Percentiles rank a stretch among this genome's conserved stretches.
Conservation (phyloP, 345 rosid species). For the Viola odorata region DNA sequence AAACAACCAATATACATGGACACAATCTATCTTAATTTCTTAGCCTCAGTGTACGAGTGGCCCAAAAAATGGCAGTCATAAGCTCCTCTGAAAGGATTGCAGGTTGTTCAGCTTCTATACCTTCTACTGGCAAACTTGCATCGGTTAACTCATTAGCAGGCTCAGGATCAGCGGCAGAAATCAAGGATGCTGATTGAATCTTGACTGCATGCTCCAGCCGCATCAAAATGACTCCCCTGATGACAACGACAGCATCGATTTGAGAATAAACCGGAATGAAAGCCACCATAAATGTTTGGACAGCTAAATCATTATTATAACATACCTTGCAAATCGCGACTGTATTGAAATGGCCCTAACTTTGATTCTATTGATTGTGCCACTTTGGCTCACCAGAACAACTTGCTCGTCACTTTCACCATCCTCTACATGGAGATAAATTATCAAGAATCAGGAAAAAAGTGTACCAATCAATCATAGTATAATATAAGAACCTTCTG, state of each 20-base stretch:
- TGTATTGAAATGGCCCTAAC: slow-evolving; percentile 86
- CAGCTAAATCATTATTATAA: too few species aligned
- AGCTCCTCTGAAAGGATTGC: not conserved
- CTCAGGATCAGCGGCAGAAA: slow-evolving; percentile 56
- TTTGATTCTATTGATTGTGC: slow-evolving; percentile 82
- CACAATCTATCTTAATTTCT: too few species aligned
- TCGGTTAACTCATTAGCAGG: slow-evolving; percentile 19
- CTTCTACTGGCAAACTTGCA: not conserved
- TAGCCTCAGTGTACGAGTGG: too few species aligned
- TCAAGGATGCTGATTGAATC: slow-evolving; percentile 86
- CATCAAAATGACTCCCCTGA: slow-evolving; percentile 96
- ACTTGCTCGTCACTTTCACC: slow-evolving; percentile 95
- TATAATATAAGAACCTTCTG: not conserved
- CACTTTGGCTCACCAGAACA: slow-evolving; percentile 90
- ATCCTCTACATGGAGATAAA: slow-evolving; percentile 42
- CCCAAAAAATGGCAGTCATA: too few species aligned
- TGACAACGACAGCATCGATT: too few species aligned
- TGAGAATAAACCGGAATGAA: too few species aligned
- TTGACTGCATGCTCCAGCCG: slow-evolving; percentile 81
- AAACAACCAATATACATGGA: too few species aligned
- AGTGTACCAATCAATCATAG: not conserved
- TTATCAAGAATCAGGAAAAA: not conserved
- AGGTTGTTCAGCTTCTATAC: not conserved
- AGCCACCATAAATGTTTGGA: too few species aligned
- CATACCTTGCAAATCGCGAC: slow-evolving; percentile 79